A percentile compares a stretch with the other conserved stretches of the same genome.
Conservation (phyloP, 2,329 filamentous ascomycete genomes). For the Cercospora berteroae region DNA sequence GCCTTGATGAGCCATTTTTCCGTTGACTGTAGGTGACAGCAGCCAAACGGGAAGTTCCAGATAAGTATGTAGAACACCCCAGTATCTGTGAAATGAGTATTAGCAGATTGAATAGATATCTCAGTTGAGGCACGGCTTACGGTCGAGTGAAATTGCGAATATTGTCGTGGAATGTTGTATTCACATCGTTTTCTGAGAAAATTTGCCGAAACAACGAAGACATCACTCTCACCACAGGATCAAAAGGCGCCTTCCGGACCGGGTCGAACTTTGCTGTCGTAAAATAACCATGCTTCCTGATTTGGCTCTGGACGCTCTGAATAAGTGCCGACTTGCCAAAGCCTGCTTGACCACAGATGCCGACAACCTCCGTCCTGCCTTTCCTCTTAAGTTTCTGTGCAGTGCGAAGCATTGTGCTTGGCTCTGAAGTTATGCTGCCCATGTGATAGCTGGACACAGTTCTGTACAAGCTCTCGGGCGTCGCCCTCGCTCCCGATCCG, state of each 20-base stretch:
- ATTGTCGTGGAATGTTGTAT: conserved; percentile 60
- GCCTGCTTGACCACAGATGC: conserved; percentile 57
- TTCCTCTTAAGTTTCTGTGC: conserved; percentile 51
- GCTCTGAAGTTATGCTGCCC: conserved; percentile 24
- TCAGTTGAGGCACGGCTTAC: conserved; percentile 19
- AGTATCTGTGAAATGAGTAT: conserved; percentile 38
- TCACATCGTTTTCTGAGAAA: conserved; percentile 63
- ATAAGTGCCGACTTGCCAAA: conserved; percentile 61
- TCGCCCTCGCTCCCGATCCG: conserved; percentile 20
- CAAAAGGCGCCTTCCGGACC: conserved; percentile 59
- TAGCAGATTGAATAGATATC: not conserved
- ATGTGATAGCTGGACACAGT: conserved; percentile 21
- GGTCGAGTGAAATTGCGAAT: conserved; percentile 56
- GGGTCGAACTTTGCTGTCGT: conserved; percentile 61
- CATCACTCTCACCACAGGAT: conserved; percentile 60
- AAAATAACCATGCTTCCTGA: conserved; percentile 60
- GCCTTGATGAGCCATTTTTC: conserved; percentile 20
- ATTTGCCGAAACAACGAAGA: conserved; percentile 62
- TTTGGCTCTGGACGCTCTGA: conserved; percentile 56
- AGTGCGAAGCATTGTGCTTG: conserved; percentile 38
- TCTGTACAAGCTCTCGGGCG: conserved; percentile 25
- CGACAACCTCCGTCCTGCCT: conserved; percentile 60
- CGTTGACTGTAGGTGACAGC: conserved; percentile 34
- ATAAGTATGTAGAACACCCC: conserved; percentile 56
- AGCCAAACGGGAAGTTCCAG: conserved; percentile 68